phyloP scores from a whole-genome alignment of 306 rosid species.

The Rosa multiflora region DNA sequence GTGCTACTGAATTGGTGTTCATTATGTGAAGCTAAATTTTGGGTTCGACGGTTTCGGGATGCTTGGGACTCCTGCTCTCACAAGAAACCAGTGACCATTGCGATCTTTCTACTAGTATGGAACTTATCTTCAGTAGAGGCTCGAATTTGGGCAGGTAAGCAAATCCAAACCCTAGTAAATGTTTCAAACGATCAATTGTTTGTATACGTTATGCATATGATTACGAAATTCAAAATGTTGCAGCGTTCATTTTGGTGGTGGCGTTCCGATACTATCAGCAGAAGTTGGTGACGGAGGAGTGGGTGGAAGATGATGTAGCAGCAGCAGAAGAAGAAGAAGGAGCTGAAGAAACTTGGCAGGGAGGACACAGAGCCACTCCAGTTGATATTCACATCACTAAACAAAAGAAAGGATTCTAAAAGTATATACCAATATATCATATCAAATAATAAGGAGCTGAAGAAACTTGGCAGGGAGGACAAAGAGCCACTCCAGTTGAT shows the following conservation, averaged over 20 bases:
- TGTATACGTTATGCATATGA: too few species aligned
- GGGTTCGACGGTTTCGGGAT: constrained; percentile 72
- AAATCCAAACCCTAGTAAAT: background rate
- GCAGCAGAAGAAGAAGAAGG: constrained; percentile 4
- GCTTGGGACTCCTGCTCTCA: constrained; percentile 87
- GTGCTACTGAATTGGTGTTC: background rate
- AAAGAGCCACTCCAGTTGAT: constrained; percentile 16
- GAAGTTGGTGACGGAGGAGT: constrained; percentile 46
- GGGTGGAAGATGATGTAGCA: constrained; percentile 34
- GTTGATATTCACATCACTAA: constrained; percentile 22
- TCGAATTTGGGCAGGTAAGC: constrained; percentile 88
- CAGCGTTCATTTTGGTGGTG: constrained; percentile 73
- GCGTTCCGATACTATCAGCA: constrained; percentile 83
- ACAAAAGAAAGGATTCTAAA: constrained; percentile 32
- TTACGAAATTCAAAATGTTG: constrained; percentile 13
- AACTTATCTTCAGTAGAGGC: constrained; percentile 71
- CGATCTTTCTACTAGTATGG: constrained; percentile 65
- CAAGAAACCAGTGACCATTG: constrained; percentile 65
- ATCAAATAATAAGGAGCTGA: constrained; percentile 15
- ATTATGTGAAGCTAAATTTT: constrained; percentile 51
- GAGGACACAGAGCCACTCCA: constrained; percentile 13
- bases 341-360: constrained; percentile 44
- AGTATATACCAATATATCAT: constrained; percentile 6
- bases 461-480: constrained; percentile 40
- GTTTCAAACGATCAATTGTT: too few species aligned